These are phyloP conservation scores for Cyclotella sp. DNA, from an alignment of 108 stramenopile species.

Conservation along the genomic window DNA sequence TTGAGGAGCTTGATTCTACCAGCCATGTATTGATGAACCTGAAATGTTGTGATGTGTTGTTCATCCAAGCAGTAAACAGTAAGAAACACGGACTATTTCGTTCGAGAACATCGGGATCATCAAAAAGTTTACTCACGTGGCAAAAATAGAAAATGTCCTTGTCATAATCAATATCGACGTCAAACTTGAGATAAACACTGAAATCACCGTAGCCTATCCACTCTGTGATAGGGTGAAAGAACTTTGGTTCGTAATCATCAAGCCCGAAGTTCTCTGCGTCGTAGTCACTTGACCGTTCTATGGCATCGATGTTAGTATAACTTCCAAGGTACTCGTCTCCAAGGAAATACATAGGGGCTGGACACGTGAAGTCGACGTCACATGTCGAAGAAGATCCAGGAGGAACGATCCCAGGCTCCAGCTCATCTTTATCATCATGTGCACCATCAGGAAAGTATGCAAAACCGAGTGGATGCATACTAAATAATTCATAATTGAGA, in stretches of 20 bases:
- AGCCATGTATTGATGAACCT: slow-evolving; percentile 75
- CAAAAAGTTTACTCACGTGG: slow-evolving; percentile 62
- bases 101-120: background rate
- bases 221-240: slow-evolving; percentile 74
- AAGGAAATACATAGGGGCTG: slow-evolving; percentile 85
- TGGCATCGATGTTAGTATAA: slow-evolving; percentile 24
- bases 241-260: slow-evolving; percentile 83
- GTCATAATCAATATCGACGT: slow-evolving; percentile 50
- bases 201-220: slow-evolving; percentile 74
- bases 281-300: background rate
- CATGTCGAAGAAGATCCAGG: slow-evolving; percentile 45
- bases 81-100: background rate
- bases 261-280: slow-evolving; percentile 74
- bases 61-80: background rate
- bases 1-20: slow-evolving; percentile 80
- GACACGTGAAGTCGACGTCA: slow-evolving; percentile 52
- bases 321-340: slow-evolving; percentile 64
- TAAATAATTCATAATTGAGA: slow-evolving; percentile 45
- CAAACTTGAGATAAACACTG: slow-evolving; percentile 65
- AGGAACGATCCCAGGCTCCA: slow-evolving; percentile 73
- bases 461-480: slow-evolving; percentile 90
- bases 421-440: slow-evolving; percentile 80
- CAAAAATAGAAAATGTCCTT: slow-evolving; percentile 94
- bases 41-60: background rate
- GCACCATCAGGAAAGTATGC: slow-evolving; percentile 91